Evolutionary conservation across 768 basidiomycete genomes (phyloP).

Genomic region (Tulasnella sp.): DNA sequence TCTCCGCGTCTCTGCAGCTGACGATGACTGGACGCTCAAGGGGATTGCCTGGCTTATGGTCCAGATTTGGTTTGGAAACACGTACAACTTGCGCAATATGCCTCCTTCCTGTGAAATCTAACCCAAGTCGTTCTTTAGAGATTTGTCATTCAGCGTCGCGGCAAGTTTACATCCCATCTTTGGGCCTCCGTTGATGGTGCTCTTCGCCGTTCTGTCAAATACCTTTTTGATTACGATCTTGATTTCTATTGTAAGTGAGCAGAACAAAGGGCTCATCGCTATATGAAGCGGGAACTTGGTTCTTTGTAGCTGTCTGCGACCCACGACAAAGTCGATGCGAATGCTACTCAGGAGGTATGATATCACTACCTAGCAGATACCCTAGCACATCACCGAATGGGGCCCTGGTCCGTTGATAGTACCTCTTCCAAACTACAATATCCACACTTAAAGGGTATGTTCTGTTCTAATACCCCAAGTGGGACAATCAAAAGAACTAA

Average conservation of each 20-base stretch:
- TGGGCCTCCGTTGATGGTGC: constrained; percentile 23
- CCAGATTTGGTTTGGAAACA: constrained; percentile 85
- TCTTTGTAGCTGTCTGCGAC: constrained; percentile 23
- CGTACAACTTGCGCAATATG: constrained; percentile 23
- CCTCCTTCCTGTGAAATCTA: not conserved
- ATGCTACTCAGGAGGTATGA: constrained; percentile 57
- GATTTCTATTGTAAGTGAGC: constrained; percentile 57
- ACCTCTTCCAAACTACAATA: constrained; percentile 82
- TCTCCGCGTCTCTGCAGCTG: constrained; percentile 31
- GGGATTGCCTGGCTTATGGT: constrained; percentile 79
- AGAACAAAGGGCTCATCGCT: not conserved
- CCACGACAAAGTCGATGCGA: constrained; percentile 36
- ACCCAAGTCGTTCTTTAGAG: constrained; percentile 16
- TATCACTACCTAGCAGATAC: not conserved
- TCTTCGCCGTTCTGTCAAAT: constrained; percentile 72
- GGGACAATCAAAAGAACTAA: constrained; percentile 24
- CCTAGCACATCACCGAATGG: not conserved
- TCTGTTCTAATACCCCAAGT: not conserved
- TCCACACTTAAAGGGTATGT: constrained; percentile 78
- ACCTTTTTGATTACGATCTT: constrained; percentile 79
- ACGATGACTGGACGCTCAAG: constrained; percentile 41
- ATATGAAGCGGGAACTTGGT: no score
- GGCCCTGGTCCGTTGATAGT: constrained; percentile 42
- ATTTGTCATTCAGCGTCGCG: constrained; percentile 44
- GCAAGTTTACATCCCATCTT: constrained; percentile 49